These are phyloP conservation scores for Septoria linicola DNA, from an alignment of 2,329 filamentous ascomycete genomes.

Conservation along the genomic window DNA sequence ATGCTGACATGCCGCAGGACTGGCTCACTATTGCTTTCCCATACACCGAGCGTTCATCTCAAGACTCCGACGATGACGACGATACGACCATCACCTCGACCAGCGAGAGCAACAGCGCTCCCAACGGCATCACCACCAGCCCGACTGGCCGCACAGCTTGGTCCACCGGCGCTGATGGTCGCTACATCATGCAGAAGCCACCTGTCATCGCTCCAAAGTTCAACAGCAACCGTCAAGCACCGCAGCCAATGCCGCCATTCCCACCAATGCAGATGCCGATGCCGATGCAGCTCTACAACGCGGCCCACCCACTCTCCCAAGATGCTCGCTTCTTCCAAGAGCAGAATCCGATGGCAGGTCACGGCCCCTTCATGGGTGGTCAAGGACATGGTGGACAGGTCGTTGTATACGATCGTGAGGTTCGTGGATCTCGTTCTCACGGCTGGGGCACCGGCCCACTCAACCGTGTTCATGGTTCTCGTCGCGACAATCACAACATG, in stretches of 20 bases:
- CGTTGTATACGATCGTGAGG: too few relatives aligned
- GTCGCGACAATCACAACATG: background rate
- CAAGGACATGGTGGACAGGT: too few relatives aligned
- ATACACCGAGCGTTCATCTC: background rate
- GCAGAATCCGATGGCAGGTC: background rate
- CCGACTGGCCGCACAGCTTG: conserved; percentile 36
- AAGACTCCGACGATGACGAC: background rate
- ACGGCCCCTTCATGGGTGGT: too few relatives aligned
- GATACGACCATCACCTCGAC: background rate
- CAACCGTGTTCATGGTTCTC: background rate
- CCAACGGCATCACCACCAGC: conserved; percentile 16
- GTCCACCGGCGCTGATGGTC: conserved; percentile 23
- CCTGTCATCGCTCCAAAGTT: conserved; percentile 21
- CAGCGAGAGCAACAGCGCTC: background rate
- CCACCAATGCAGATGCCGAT: too few relatives aligned
- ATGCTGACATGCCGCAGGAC: conserved; percentile 21
- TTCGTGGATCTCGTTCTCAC: too few relatives aligned
- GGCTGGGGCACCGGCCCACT: background rate
- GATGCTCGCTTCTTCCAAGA: conserved; percentile 1
- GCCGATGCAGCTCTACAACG: too few relatives aligned
- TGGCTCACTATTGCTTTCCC: conserved; percentile 14
- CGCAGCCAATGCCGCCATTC: too few relatives aligned
- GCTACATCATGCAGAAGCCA: background rate
- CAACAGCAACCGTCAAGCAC: background rate
- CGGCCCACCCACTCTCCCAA: conserved; percentile 9